Evolutionary conservation across 805 yeast species (phyloP).

Genomic region (Candida xiaguanensis): DNA sequence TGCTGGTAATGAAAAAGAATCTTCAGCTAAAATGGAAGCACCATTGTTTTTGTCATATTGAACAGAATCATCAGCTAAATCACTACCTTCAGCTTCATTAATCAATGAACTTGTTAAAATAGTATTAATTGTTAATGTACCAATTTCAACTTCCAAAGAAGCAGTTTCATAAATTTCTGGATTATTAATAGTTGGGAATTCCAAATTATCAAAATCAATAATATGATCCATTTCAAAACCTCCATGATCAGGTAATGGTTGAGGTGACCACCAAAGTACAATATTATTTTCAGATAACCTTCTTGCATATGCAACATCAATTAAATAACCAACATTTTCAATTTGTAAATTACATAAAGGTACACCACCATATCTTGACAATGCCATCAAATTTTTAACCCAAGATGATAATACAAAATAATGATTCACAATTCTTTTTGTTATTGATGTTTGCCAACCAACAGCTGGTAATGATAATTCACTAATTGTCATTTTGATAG

Average conservation of each 20-base stretch:
- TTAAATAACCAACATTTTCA: slow-evolving; percentile 73
- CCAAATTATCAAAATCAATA: slow-evolving; percentile 54
- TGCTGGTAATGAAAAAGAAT: slow-evolving; percentile 77
- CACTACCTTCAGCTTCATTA: slow-evolving; percentile 86
- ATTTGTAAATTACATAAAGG: slow-evolving; percentile 83
- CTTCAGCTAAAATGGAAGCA: slow-evolving; percentile 62
- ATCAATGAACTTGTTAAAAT: slow-evolving; percentile 78
- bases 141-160: slow-evolving; percentile 74
- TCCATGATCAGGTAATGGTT: slow-evolving; percentile 79
- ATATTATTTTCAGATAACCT: slow-evolving; percentile 59
- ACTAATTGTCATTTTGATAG: slow-evolving; percentile 54
- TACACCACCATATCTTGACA: slow-evolving; percentile 71
- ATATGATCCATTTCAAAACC: slow-evolving; percentile 66
- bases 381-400: slow-evolving; percentile 59
- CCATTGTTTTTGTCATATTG: slow-evolving; percentile 35
- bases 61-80: slow-evolving; percentile 50
- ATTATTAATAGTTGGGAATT: slow-evolving; percentile 67
- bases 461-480: slow-evolving; percentile 66
- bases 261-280: slow-evolving; percentile 91
- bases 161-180: slow-evolving; percentile 77
- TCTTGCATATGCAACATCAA: slow-evolving; percentile 86
- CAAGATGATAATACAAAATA: slow-evolving; percentile 71
- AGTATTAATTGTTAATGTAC: slow-evolving; percentile 81
- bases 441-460: slow-evolving; percentile 73
- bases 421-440: slow-evolving; percentile 65